Evolutionary conservation across 768 basidiomycete genomes (phyloP).

Genomic region (Paxillus ammoniavirescens): DNA sequence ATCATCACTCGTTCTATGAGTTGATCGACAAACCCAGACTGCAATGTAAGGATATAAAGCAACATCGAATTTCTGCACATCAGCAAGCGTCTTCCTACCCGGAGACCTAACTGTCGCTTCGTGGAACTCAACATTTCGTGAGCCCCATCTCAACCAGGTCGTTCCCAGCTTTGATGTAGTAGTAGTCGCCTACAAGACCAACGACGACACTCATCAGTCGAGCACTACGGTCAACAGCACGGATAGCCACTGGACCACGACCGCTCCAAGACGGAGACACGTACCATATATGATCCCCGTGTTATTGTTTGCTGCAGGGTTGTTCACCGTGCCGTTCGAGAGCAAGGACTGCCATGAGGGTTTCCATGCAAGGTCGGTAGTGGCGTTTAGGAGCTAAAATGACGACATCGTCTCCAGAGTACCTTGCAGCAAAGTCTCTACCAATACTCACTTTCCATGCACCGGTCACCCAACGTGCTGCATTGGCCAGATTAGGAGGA

Average conservation of each 20-base stretch:
- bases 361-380: constrained; percentile 53
- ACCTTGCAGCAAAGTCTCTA: not conserved
- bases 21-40: too few relatives aligned
- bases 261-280: constrained; percentile 1
- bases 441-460: constrained; percentile 44
- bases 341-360: constrained; percentile 63
- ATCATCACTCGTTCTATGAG: too few relatives aligned
- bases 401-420: not conserved
- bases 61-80: too few relatives aligned
- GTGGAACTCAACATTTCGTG: constrained; percentile 31
- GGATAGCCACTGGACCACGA: not conserved
- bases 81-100: too few relatives aligned
- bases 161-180: constrained; percentile 56
- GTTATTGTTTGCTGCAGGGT: constrained; percentile 44
- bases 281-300: constrained; percentile 62
- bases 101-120: not conserved
- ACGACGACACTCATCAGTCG: not conserved
- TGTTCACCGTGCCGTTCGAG: constrained; percentile 65
- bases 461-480: constrained; percentile 42
- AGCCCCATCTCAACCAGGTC: constrained; percentile 47
- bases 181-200: constrained; percentile 53
- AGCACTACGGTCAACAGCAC: not conserved
- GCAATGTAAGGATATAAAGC: too few relatives aligned
- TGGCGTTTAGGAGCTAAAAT: constrained; percentile 44
- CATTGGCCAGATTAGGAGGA: constrained; percentile 26